Conservation (phyloP, 2,329 filamentous ascomycete genomes). For the Nemania diffusa region DNA sequence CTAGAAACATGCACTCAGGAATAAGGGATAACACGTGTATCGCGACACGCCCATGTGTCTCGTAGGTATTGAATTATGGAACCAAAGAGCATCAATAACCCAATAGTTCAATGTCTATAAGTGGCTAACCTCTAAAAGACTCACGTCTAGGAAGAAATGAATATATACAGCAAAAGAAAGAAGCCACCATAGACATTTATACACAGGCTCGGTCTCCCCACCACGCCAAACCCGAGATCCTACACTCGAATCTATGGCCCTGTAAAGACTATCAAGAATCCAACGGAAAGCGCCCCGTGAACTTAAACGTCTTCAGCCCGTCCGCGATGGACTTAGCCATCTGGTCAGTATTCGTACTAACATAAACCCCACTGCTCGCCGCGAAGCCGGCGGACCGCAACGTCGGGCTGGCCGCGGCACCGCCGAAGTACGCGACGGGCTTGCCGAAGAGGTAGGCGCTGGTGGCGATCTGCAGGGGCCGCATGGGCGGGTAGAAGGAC, state of each 20-base stretch:
- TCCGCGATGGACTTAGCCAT: constrained; percentile 62
- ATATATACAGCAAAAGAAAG: constrained; percentile 4
- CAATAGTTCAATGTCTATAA: not conserved
- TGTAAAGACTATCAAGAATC: too few relatives aligned
- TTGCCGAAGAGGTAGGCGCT: constrained; percentile 77
- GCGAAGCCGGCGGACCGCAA: constrained; percentile 58
- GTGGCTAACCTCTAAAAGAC: constrained; percentile 15
- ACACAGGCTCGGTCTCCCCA: not conserved
- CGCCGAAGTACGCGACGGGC: constrained; percentile 70
- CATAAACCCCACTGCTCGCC: constrained; percentile 48
- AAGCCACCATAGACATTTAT: not conserved
- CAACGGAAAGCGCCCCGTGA: constrained; percentile 70
- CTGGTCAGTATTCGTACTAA: constrained; percentile 47
- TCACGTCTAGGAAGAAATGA: not conserved
- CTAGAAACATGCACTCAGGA: too few relatives aligned
- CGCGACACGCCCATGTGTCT: too few relatives aligned
- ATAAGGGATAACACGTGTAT: too few relatives aligned
- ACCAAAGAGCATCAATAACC: not conserved
- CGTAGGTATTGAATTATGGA: not conserved
- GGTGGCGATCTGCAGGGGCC: constrained; percentile 70
- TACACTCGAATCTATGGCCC: not conserved
- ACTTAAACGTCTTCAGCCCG: constrained; percentile 72
- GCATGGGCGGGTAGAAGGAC: constrained; percentile 70
- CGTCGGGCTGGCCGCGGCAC: constrained; percentile 40
- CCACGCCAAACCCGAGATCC: not conserved